Conservation (phyloP, 352 stramenopile genomes). For the Globisporangium ultimum region DNA sequence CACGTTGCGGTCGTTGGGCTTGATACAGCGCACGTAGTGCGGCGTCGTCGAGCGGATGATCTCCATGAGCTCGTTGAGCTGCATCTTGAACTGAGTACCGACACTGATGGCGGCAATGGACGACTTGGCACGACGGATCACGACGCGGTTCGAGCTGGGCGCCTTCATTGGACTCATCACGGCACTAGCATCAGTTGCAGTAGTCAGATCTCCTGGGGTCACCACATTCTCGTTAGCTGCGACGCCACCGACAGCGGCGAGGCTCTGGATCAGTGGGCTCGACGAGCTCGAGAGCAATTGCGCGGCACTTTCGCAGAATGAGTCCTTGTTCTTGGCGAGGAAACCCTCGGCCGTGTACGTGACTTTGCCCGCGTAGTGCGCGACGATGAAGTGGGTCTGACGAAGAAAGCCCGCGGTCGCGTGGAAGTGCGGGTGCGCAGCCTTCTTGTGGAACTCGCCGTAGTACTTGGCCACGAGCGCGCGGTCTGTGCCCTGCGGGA, state of each 20-base stretch:
- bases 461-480: conserved; percentile 79
- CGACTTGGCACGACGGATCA: conserved; percentile 44
- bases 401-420: conserved; percentile 44
- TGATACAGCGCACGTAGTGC: conserved; percentile 99
- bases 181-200: neutral
- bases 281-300: conserved; percentile 49
- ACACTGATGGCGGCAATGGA: conserved; percentile 68
- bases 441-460: conserved; percentile 65
- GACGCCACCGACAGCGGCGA: conserved; percentile 19
- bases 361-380: conserved; percentile 83
- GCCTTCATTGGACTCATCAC: neutral
- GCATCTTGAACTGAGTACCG: conserved; percentile 91
- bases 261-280: conserved; percentile 60
- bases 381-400: conserved; percentile 75
- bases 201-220: neutral
- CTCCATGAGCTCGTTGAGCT: conserved; percentile 92
- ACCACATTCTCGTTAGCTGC: conserved; percentile 2
- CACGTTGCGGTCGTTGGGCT: conserved; percentile 93
- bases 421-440: conserved; percentile 48
- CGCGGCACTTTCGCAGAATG: conserved; percentile 70
- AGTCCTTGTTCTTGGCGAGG: conserved; percentile 90
- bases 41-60: conserved; percentile 93
- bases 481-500: conserved; percentile 68
- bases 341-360: conserved; percentile 81
- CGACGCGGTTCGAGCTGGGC: conserved; percentile 12